Evolutionary conservation across 352 stramenopile genomes (phyloP).

Genomic region (Phytophthora sojae): DNA sequence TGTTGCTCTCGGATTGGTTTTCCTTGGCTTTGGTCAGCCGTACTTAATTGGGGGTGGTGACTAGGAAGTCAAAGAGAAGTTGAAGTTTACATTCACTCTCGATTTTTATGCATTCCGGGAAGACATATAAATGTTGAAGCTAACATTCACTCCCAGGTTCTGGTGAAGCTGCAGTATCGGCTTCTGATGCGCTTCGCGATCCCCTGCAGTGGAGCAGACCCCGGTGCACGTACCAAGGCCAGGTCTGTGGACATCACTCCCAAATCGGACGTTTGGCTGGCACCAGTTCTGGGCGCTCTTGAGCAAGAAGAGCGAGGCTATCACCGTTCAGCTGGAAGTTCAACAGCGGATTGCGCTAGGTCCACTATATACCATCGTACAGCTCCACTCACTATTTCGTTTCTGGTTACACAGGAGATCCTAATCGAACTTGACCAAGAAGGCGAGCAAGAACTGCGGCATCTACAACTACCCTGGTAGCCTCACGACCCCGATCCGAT

Average conservation of each 20-base stretch:
- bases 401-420: conserved; percentile 36
- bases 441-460: conserved; percentile 13
- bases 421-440: conserved; percentile 37
- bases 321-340: conserved; percentile 38
- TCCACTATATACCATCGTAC: too few species aligned
- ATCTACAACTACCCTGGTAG: conserved; percentile 77
- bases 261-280: conserved; percentile 40
- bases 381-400: conserved; percentile 8
- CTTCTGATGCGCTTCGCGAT: too few species aligned
- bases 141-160: too few species aligned
- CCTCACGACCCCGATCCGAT: conserved; percentile 67
- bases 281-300: conserved; percentile 42
- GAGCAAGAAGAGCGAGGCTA: conserved; percentile 13
- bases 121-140: too few species aligned
- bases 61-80: background rate
- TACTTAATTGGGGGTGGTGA: background rate
- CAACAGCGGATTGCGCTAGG: too few species aligned
- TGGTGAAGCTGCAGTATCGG: too few species aligned
- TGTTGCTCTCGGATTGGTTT: conserved; percentile 22
- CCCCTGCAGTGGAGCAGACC: too few species aligned
- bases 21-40: conserved; percentile 18
- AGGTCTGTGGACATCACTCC: conserved; percentile 18
- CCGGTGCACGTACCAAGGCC: too few species aligned
- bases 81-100: conserved; percentile 8
- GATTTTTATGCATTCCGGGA: too few species aligned